Evolutionary conservation across 73 alveolate species (phyloP).

Genomic region (Paramecium sonneborni): DNA sequence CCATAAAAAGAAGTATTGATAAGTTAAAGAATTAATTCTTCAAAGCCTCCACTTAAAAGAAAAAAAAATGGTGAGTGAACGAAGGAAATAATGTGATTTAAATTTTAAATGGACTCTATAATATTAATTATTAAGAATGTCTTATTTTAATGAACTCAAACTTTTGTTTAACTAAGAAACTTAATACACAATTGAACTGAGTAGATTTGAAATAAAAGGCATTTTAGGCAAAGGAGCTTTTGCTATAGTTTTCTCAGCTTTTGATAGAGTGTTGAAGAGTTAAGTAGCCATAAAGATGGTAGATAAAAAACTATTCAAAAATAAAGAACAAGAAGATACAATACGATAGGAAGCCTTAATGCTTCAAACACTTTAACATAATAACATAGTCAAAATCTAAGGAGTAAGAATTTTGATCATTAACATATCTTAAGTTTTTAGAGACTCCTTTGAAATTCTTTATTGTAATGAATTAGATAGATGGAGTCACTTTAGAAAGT

Average conservation of each 20-base stretch:
- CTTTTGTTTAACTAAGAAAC: not conserved
- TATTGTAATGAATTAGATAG: conserved; percentile 18
- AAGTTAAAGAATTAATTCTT: not conserved
- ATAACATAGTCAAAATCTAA: not conserved
- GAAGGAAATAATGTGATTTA: not conserved
- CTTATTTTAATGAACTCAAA: not conserved
- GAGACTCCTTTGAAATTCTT: not conserved
- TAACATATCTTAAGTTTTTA: conserved; percentile 1
- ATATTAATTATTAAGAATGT: not conserved
- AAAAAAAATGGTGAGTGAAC: not conserved
- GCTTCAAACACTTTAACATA: not conserved
- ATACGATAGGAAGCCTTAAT: not conserved
- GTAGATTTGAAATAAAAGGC: not conserved
- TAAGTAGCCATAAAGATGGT: conserved; percentile 20
- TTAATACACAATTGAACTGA: not conserved
- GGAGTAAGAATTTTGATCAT: not conserved
- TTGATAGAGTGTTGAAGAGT: not conserved
- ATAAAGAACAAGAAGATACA: not conserved
- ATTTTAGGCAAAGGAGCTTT: conserved; percentile 34
- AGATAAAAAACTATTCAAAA: conserved; percentile 7
- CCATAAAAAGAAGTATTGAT: not conserved
- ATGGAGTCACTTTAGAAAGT: conserved; percentile 29
- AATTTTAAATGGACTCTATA: not conserved
- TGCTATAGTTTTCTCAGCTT: not conserved
- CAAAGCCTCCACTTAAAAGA: not conserved